These are phyloP conservation scores for Neonectria sp. DNA, from an alignment of 2,329 filamentous ascomycete genomes.

Conservation along the genomic window DNA sequence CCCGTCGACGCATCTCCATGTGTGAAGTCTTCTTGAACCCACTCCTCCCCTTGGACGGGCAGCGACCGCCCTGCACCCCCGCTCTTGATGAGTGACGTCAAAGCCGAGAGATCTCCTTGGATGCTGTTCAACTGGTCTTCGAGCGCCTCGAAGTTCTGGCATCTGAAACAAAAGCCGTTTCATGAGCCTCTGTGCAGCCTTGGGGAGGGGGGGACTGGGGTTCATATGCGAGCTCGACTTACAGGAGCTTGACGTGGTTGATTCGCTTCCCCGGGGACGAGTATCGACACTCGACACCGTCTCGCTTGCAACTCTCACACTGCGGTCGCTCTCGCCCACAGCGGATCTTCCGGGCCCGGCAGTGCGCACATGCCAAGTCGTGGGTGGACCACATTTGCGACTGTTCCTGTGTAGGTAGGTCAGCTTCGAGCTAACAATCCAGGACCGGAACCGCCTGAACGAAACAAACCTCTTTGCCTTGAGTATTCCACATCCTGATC, in stretches of 20 bases:
- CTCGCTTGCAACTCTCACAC: slow-evolving; percentile 48
- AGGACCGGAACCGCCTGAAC: slow-evolving; percentile 13
- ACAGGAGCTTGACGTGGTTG: slow-evolving; percentile 49
- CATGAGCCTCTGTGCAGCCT: slow-evolving; percentile 38
- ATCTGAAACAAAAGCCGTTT: slow-evolving; percentile 38
- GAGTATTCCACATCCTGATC: slow-evolving; percentile 44
- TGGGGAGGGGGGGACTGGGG: slow-evolving; percentile 4
- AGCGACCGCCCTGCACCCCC: slow-evolving; percentile 31
- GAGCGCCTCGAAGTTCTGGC: slow-evolving; percentile 48
- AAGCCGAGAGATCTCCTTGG: slow-evolving; percentile 45
- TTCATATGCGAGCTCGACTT: slow-evolving; percentile 32
- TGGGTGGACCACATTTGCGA: slow-evolving; percentile 49
- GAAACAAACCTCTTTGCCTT: slow-evolving; percentile 46
- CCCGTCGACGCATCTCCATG: background rate
- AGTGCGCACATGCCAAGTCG: slow-evolving; percentile 48
- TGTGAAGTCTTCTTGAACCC: slow-evolving; percentile 20
- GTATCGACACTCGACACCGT: slow-evolving; percentile 49
- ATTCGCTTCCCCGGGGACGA: slow-evolving; percentile 48
- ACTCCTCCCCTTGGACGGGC: slow-evolving; percentile 27
- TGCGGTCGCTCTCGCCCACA: slow-evolving; percentile 48
- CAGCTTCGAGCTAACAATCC: slow-evolving; percentile 22
- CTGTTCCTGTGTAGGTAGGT: slow-evolving; percentile 33
- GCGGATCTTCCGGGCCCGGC: slow-evolving; percentile 47
- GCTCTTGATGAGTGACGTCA: slow-evolving; percentile 45
- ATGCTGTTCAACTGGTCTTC: slow-evolving; percentile 47